Evolutionary conservation across 2,329 filamentous ascomycete genomes (phyloP).

Genomic region (Clarireedia hainanense): DNA sequence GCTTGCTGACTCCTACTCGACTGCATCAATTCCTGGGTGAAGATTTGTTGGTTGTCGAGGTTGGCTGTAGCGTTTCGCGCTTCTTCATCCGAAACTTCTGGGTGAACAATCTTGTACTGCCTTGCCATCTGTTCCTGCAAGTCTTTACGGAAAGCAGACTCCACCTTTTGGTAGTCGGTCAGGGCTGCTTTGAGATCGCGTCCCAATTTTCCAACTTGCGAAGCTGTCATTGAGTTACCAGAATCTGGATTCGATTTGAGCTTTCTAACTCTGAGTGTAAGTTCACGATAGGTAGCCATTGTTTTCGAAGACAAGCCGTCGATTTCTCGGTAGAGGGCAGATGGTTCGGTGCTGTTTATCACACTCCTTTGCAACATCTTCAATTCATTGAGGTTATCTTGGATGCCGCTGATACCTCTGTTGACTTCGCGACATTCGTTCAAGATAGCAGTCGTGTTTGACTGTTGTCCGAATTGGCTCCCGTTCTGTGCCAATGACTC

Average conservation of each 20-base stretch:
- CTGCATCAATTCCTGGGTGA: slow-evolving; percentile 78
- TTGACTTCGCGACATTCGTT: slow-evolving; percentile 81
- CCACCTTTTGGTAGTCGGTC: slow-evolving; percentile 70
- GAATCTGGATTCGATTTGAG: slow-evolving; percentile 83
- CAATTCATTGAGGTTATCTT: slow-evolving; percentile 64
- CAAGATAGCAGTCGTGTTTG: slow-evolving; percentile 68
- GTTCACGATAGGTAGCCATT: slow-evolving; percentile 72
- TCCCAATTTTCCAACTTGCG: slow-evolving; percentile 76
- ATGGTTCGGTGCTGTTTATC: too few species aligned
- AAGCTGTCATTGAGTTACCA: slow-evolving; percentile 61
- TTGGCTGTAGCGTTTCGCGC: slow-evolving; percentile 71
- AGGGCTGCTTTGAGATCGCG: slow-evolving; percentile 74
- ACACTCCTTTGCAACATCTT: slow-evolving; percentile 41
- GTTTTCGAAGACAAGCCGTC: slow-evolving; percentile 69
- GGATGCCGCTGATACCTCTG: slow-evolving; percentile 65
- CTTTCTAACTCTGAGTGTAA: slow-evolving; percentile 70
- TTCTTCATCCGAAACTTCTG: slow-evolving; percentile 72
- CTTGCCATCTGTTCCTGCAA: slow-evolving; percentile 77
- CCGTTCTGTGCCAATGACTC: slow-evolving; percentile 43
- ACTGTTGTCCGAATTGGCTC: slow-evolving; percentile 37
- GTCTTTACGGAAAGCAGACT: slow-evolving; percentile 72
- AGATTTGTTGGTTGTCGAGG: slow-evolving; percentile 63
- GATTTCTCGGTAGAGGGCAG: slow-evolving; percentile 44
- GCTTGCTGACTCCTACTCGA: slow-evolving; percentile 76
- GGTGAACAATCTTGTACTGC: slow-evolving; percentile 83